A percentile compares a stretch with the other conserved stretches of the same genome.
phyloP scores from a whole-genome alignment of 2,329 filamentous ascomycete species.

The Cladosporium austrohemisphaericum region DNA sequence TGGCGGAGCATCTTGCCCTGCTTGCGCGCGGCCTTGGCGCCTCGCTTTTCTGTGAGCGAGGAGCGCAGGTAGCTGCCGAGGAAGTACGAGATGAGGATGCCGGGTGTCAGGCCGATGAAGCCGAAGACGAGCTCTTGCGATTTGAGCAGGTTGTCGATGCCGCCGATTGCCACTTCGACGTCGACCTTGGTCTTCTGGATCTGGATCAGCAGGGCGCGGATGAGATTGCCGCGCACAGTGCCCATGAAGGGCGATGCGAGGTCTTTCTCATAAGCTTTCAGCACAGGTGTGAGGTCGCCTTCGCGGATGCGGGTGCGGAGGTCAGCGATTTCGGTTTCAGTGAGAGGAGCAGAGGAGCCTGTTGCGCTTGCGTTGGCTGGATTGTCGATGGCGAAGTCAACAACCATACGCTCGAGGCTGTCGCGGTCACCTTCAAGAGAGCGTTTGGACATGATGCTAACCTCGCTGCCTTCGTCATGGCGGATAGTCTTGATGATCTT shows the following conservation, averaged over 20 bases:
- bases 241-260: slow-evolving; percentile 77
- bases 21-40: slow-evolving; percentile 60
- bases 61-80: slow-evolving; percentile 67
- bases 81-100: slow-evolving; percentile 81
- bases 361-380: slow-evolving; percentile 53
- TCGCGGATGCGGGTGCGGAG: slow-evolving; percentile 79
- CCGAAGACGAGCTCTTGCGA: slow-evolving; percentile 97
- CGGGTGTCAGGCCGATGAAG: slow-evolving; percentile 91
- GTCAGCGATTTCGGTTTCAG: slow-evolving; percentile 65
- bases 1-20: slow-evolving; percentile 71
- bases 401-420: slow-evolving; percentile 94
- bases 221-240: slow-evolving; percentile 77
- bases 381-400: slow-evolving; percentile 88
- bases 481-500: slow-evolving; percentile 88
- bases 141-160: slow-evolving; percentile 89
- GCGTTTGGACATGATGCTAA: slow-evolving; percentile 93
- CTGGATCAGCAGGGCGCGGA: slow-evolving; percentile 88
- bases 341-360: slow-evolving; percentile 47
- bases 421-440: slow-evolving; percentile 86
- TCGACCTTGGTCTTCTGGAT: slow-evolving; percentile 99
- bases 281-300: slow-evolving; percentile 87
- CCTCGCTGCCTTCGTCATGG: slow-evolving; percentile 87
- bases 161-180: slow-evolving; percentile 90
- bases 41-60: slow-evolving; percentile 66
- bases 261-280: slow-evolving; percentile 88